phyloP scores from a whole-genome alignment of 441 rosid genomes.

The Lepidium campestre region DNA sequence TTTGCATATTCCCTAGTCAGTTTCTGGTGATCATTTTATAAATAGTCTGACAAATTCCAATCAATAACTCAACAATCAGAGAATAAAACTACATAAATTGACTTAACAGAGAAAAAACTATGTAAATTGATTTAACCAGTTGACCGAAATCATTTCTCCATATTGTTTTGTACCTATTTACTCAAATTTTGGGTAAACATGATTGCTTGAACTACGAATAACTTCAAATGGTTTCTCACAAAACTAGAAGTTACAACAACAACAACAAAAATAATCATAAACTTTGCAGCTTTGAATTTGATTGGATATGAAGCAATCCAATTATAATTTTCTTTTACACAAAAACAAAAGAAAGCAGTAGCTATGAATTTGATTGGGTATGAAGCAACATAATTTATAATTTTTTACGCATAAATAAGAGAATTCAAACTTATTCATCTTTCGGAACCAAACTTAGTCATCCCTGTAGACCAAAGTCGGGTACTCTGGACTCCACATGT shows the following conservation, averaged over 20 bases:
- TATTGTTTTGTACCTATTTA: not conserved
- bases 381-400: not conserved
- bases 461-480: constrained; percentile 71
- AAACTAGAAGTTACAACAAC: not conserved
- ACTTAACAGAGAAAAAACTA: too few species aligned
- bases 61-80: too few species aligned
- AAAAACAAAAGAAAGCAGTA: not conserved
- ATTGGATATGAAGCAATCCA: not conserved
- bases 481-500: constrained; percentile 93
- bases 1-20: not conserved
- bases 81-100: too few species aligned
- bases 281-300: not conserved
- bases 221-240: too few species aligned
- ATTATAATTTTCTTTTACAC: not conserved
- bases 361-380: not conserved
- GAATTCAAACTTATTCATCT: not conserved
- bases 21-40: not conserved
- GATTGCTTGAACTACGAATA: too few species aligned
- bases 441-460: constrained; percentile 28
- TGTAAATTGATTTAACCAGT: too few species aligned
- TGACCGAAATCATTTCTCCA: too few species aligned
- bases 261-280: not conserved
- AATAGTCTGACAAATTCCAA: too few species aligned
- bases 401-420: constrained; percentile 7
- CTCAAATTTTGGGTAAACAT: not conserved